Evolutionary conservation across 495 filamentous ascomycete genomes (phyloP), one percentile per base, ranked within the genome.

Genomic region (Aspergillus cavernicola): DNA sequence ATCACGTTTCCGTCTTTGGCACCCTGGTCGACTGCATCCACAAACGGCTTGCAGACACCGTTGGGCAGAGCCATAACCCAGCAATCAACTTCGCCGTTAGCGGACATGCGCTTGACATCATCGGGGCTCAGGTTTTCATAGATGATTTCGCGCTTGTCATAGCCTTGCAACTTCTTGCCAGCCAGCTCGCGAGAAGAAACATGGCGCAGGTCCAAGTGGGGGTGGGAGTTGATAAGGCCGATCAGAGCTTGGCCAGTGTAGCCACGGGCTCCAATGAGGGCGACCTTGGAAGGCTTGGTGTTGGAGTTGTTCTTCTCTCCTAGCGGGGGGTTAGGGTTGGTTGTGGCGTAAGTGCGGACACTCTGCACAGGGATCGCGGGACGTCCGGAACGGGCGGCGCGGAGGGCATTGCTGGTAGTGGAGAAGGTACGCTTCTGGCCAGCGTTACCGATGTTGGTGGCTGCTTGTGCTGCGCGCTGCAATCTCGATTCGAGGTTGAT

Each of bases 21-120:
- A 31, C 80, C 83, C 67, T 87, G 82, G 62, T 92, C 81, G 40
- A 98, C 82, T 23, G 93, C 92, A 56, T 97, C 91, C 12, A 97
- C 89, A 62, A 88, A 98, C 2, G 93, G 93, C 74, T 92, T 90
- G 80, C 91, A 96, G 51, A 98, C 90, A 43, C 93, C 93, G 62
- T 98, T 98, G 11, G 93, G 93, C 23, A 98, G 80, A 32, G 93
- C 93, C 90, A 97, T 95, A 29, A 98, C 89, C 90, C 91, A 97
- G 74, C 90, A 95, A 75, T 98, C 93, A 48, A 98, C 89, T 47
- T 93, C 86, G n/a, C 87, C 87, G 37, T 86, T 85, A 64, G 88
- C 84, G 58, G 92, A 89, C 90, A 97, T 95, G 48, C 85, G 83
- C 46, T 88, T 84, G 19, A 97, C 87, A 64, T 97, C 92, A 47